Conservation (phyloP, 192 early-diverging fungal species). For the Podila minutissima region DNA sequence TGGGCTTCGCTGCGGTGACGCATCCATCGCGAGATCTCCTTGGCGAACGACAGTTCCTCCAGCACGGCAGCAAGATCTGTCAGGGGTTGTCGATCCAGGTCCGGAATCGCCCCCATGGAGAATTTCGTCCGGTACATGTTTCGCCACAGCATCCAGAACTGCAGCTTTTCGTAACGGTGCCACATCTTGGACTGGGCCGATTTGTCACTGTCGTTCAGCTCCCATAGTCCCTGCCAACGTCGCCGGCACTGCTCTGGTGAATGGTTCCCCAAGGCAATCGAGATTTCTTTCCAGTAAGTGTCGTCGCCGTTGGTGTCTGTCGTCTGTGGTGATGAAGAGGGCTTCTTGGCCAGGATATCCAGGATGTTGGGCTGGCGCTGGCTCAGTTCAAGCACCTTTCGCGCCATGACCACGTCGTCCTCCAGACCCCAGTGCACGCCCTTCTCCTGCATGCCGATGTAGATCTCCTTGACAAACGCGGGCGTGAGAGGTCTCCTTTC, state of each 20-base stretch:
- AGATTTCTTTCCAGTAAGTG: slow-evolving; percentile 22
- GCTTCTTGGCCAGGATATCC: slow-evolving; percentile 8
- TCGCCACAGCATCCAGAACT: slow-evolving; percentile 48
- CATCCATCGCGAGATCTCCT: slow-evolving; percentile 40
- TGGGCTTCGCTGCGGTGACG: slow-evolving; percentile 21
- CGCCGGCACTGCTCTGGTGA: slow-evolving; percentile 31
- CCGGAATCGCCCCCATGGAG: background rate
- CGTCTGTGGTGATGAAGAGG: background rate
- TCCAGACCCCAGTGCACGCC: slow-evolving; percentile 35
- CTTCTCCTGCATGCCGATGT: slow-evolving; percentile 10
- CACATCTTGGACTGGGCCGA: slow-evolving; percentile 18
- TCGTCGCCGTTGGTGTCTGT: background rate
- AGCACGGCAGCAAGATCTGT: background rate
- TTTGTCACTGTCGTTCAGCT: slow-evolving; percentile 17
- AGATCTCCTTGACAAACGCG: slow-evolving; percentile 5
- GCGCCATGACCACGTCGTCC: slow-evolving; percentile 40
- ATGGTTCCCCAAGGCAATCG: slow-evolving; percentile 29
- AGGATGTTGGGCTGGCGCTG: background rate
- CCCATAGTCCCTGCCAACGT: slow-evolving; percentile 33
- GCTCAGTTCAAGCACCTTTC: slow-evolving; percentile 17
- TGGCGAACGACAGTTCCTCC: slow-evolving; percentile 9
- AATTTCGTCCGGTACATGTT: slow-evolving; percentile 6
- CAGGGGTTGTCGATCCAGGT: background rate
- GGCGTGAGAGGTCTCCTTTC: slow-evolving; percentile 1
- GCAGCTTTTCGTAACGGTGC: slow-evolving; percentile 27